Evolutionary conservation across 1,284 basidiomycete species (phyloP).

Genomic region (Volvariella volvacea): DNA sequence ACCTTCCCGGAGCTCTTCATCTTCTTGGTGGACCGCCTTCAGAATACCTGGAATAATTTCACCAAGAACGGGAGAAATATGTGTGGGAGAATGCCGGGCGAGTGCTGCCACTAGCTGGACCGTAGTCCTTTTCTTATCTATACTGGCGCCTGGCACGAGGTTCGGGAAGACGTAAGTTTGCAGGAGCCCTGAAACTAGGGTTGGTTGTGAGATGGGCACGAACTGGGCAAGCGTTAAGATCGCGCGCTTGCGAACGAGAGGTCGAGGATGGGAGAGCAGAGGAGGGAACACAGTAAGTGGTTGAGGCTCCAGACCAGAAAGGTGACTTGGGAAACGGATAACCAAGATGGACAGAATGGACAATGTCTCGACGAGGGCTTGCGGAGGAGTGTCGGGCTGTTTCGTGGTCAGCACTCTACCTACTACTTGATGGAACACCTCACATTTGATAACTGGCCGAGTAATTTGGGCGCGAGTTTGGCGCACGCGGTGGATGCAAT

Average conservation of each 20-base stretch:
- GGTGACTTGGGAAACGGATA: constrained; percentile 72
- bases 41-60: constrained; percentile 66
- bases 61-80: constrained; percentile 51
- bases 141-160: constrained; percentile 40
- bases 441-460: constrained; percentile 73
- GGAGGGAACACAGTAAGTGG: constrained; percentile 72
- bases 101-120: constrained; percentile 79
- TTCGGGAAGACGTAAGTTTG: constrained; percentile 55
- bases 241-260: constrained; percentile 86
- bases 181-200: constrained; percentile 51
- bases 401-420: constrained; percentile 8
- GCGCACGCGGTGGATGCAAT: constrained; percentile 77
- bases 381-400: constrained; percentile 69
- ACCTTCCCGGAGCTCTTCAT: constrained; percentile 78
- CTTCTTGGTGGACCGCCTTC: constrained; percentile 59
- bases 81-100: constrained; percentile 62
- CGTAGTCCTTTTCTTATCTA: constrained; percentile 71
- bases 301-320: constrained; percentile 50
- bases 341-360: constrained; percentile 91
- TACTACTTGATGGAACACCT: constrained; percentile 16
- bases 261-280: constrained; percentile 68
- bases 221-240: constrained; percentile 83
- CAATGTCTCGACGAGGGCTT: constrained; percentile 83
- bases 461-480: constrained; percentile 81
- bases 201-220: constrained; percentile 59